phyloP scores from a whole-genome alignment of 2,329 filamentous ascomycete genomes.

The Cordyceps sp. region DNA sequence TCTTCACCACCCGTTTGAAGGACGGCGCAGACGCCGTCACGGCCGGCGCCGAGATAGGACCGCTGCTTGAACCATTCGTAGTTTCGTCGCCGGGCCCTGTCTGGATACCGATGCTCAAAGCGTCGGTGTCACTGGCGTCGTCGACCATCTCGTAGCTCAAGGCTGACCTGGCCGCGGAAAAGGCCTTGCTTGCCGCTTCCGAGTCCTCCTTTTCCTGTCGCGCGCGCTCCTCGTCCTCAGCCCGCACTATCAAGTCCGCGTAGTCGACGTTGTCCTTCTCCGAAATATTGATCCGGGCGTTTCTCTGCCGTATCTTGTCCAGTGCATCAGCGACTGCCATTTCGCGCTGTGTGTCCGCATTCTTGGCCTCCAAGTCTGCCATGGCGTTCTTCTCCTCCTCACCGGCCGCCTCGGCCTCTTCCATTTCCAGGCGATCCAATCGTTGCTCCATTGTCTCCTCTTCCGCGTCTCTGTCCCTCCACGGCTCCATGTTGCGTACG shows the following conservation, averaged over 20 bases:
- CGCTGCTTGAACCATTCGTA: background rate
- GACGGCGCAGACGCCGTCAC: conserved; percentile 25
- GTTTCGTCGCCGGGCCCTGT: background rate
- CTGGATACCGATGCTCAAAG: background rate
- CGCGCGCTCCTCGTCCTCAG: conserved; percentile 41
- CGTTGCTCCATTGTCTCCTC: conserved; percentile 78
- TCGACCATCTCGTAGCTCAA: conserved; percentile 31
- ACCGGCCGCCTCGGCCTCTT: conserved; percentile 47
- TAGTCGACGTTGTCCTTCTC: conserved; percentile 51
- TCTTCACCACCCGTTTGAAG: conserved; percentile 64
- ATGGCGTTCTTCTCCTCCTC: conserved; percentile 74
- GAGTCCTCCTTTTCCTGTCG: conserved; percentile 67
- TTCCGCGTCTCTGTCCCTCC: conserved; percentile 47
- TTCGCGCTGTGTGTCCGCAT: conserved; percentile 77
- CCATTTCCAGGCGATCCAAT: conserved; percentile 65
- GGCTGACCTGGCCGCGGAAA: conserved; percentile 29
- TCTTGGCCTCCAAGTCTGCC: conserved; percentile 90
- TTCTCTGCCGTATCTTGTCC: conserved; percentile 84
- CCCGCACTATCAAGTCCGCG: conserved; percentile 33
- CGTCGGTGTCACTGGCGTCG: conserved; percentile 21
- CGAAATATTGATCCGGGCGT: conserved; percentile 70
- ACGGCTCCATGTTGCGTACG: conserved; percentile 85
- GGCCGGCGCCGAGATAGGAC: too few species aligned
- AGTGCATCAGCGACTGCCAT: conserved; percentile 94
- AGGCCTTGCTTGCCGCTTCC: conserved; percentile 64